Evolutionary conservation across 208 protist species (phyloP).

Genomic region (Acanthamoeba sp.): DNA sequence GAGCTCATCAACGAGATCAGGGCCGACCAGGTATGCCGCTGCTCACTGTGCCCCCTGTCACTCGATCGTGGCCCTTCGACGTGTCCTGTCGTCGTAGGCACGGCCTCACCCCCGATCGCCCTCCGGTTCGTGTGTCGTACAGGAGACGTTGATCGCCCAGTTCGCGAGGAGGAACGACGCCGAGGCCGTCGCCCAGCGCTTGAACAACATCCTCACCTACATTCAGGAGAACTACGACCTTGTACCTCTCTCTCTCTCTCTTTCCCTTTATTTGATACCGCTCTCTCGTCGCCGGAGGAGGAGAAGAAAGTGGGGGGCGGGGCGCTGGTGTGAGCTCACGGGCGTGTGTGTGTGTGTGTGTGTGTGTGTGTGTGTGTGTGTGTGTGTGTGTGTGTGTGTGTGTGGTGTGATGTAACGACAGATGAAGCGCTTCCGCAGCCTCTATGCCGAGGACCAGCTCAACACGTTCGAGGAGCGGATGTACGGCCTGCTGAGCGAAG

Average conservation of each 20-base stretch:
- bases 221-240: slow-evolving; percentile 38
- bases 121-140: too few species aligned
- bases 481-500: slow-evolving; percentile 10
- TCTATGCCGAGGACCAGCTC: slow-evolving; percentile 22
- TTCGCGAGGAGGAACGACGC: neutral
- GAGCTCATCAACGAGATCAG: slow-evolving; percentile 8
- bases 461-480: neutral
- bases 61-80: too few species aligned
- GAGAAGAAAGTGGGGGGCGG: too few species aligned
- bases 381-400: neutral
- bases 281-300: too few species aligned
- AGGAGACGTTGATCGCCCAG: neutral
- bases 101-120: too few species aligned
- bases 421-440: slow-evolving; percentile 3
- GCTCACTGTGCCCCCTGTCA: too few species aligned
- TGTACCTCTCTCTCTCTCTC: neutral
- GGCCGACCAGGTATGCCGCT: neutral
- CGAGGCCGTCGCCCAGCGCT: neutral
- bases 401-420: neutral
- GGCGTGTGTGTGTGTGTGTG: neutral
- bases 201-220: slow-evolving; percentile 6
- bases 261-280: neutral
- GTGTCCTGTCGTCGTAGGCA: too few species aligned
- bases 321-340: neutral
- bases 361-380: too few species aligned